These are phyloP conservation scores for Arctium minus DNA, from an alignment of 129 eudicot species.

Conservation along the genomic window DNA sequence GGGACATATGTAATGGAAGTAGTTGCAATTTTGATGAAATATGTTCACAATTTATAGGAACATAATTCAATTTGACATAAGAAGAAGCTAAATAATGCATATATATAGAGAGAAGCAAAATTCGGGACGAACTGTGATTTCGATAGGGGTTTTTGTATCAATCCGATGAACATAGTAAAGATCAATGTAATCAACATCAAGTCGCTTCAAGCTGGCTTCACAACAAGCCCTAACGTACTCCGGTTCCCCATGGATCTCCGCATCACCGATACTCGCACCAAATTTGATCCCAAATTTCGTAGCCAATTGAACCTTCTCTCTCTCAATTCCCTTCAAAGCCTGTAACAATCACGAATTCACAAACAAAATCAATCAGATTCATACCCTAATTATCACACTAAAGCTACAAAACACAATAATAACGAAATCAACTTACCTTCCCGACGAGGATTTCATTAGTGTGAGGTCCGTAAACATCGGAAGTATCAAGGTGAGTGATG, in stretches of 20 bases:
- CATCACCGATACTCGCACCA: background rate
- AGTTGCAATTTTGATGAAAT: background rate
- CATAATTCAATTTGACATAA: background rate
- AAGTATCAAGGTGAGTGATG: constrained; percentile 48
- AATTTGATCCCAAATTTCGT: constrained; percentile 53
- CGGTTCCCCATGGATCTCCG: constrained; percentile 37
- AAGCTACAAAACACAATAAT: background rate
- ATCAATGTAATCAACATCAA: constrained; percentile 56
- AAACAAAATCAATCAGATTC: background rate
- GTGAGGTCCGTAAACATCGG: constrained; percentile 51
- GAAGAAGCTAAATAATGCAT: background rate
- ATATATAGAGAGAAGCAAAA: background rate
- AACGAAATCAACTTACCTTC: constrained; percentile 19
- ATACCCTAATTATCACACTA: background rate
- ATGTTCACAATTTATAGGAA: background rate
- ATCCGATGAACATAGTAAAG: constrained; percentile 58
- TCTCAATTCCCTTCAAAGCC: constrained; percentile 62
- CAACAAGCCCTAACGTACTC: constrained; percentile 55
- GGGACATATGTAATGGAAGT: background rate
- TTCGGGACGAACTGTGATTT: constrained; percentile 39
- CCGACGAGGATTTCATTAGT: constrained; percentile 48
- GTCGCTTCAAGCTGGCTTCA: constrained; percentile 64
- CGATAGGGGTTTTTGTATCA: constrained; percentile 46
- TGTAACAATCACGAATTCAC: constrained; percentile 10
- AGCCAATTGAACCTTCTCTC: constrained; percentile 61